A percentile compares a stretch with the other conserved stretches of the same genome.
These are phyloP conservation scores for Metschnikowia santaceciliae DNA, from an alignment of 805 yeast species.

Conservation along the genomic window DNA sequence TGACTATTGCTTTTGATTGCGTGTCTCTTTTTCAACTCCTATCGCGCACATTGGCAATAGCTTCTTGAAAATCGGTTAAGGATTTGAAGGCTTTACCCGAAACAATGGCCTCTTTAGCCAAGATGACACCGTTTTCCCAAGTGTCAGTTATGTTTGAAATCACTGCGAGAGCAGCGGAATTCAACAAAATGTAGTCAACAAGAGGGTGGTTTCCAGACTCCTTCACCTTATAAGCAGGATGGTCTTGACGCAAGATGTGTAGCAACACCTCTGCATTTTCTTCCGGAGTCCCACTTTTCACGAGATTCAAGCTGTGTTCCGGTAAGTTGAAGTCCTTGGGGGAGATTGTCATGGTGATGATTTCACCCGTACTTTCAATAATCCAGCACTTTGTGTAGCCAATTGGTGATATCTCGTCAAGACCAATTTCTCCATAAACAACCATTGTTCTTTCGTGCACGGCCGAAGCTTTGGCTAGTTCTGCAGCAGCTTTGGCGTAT, in stretches of 20 bases:
- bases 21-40: not conserved
- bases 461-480: conserved; percentile 49
- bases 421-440: conserved; percentile 88
- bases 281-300: conserved; percentile 79
- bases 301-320: conserved; percentile 63
- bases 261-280: conserved; percentile 68
- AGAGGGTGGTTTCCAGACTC: conserved; percentile 50
- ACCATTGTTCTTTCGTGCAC: conserved; percentile 63
- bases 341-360: conserved; percentile 43
- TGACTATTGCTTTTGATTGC: not conserved
- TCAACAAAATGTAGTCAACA: conserved; percentile 85
- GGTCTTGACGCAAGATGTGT: conserved; percentile 43
- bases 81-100: conserved; percentile 65
- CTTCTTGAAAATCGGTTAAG: conserved; percentile 47
- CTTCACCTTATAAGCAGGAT: conserved; percentile 43
- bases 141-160: conserved; percentile 61
- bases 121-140: conserved; percentile 75
- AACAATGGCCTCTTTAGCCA: conserved; percentile 65
- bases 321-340: conserved; percentile 82
- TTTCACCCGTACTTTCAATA: conserved; percentile 41
- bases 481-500: conserved; percentile 76
- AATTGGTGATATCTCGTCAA: conserved; percentile 91
- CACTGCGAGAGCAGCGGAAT: conserved; percentile 82
- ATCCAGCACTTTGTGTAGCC: conserved; percentile 83
- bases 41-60: not conserved